These are phyloP conservation scores for Uronychia setigera DNA, from an alignment of 73 alveolate genomes.

Conservation along the genomic window DNA sequence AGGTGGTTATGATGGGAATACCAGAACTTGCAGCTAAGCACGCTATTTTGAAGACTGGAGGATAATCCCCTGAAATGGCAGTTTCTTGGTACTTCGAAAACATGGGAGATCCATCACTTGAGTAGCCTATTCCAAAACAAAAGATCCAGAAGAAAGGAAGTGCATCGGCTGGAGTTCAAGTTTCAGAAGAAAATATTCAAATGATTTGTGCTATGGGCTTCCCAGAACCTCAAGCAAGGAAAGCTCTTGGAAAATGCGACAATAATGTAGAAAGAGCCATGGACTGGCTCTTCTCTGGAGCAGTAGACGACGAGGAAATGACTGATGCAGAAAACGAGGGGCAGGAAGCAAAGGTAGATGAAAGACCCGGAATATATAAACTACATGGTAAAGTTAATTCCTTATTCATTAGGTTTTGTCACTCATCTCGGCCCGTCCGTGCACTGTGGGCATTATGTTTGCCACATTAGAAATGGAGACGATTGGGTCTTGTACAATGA, in stretches of 20 bases:
- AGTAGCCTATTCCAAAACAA: slow-evolving; percentile 75
- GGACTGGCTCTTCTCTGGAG: slow-evolving; percentile 78
- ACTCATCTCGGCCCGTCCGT: slow-evolving; percentile 96
- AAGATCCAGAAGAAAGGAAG: slow-evolving; percentile 74
- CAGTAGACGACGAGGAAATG: slow-evolving; percentile 67
- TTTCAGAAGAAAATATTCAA: slow-evolving; percentile 46
- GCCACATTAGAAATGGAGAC: slow-evolving; percentile 87
- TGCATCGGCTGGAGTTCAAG: slow-evolving; percentile 51
- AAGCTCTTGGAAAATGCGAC: slow-evolving; percentile 81
- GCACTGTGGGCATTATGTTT: slow-evolving; percentile 98
- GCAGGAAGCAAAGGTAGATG: slow-evolving; percentile 56
- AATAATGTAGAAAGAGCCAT: slow-evolving; percentile 92
- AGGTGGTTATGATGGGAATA: slow-evolving; percentile 90
- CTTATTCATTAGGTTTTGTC: slow-evolving; percentile 44
- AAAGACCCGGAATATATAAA: slow-evolving; percentile 75
- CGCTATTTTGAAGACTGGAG: slow-evolving; percentile 85
- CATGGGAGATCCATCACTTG: slow-evolving; percentile 85
- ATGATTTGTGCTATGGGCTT: slow-evolving; percentile 86
- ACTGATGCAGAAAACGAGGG: slow-evolving; percentile 46
- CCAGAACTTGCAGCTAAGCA: slow-evolving; percentile 94
- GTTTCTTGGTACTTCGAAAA: slow-evolving; percentile 89
- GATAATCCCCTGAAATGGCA: slow-evolving; percentile 87
- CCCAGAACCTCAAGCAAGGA: slow-evolving; percentile 80
- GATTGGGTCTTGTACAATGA: slow-evolving; percentile 97
- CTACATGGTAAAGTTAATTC: slow-evolving; percentile 29